Percentiles rank a stretch among this genome's conserved stretches.
Conservation (phyloP, 352 stramenopile species). For the Globisporangium heterothallicum region DNA sequence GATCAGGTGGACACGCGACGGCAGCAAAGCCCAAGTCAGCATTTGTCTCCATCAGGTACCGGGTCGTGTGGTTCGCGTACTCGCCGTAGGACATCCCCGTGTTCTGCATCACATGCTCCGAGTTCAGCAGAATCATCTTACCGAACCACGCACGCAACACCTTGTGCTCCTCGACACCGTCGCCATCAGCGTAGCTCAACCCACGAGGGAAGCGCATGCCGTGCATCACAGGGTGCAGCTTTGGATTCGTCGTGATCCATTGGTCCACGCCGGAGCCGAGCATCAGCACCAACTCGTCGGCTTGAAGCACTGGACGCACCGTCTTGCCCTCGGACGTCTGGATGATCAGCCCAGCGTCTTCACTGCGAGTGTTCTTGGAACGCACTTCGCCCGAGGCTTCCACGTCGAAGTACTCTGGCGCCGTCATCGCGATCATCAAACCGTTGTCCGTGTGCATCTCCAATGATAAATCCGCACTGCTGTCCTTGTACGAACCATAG, state of each 20-base stretch:
- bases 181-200: slow-evolving; percentile 28
- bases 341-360: slow-evolving; percentile 68
- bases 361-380: slow-evolving; percentile 34
- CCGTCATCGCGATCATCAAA: slow-evolving; percentile 66
- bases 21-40: slow-evolving; percentile 30
- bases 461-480: slow-evolving; percentile 44
- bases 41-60: slow-evolving; percentile 39
- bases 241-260: slow-evolving; percentile 57
- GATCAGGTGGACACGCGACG: slow-evolving; percentile 40
- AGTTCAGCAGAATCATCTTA: slow-evolving; percentile 55
- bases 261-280: slow-evolving; percentile 63
- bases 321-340: slow-evolving; percentile 43
- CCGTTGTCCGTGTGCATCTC: slow-evolving; percentile 78
- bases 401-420: slow-evolving; percentile 69
- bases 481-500: slow-evolving; percentile 14
- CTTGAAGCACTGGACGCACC: slow-evolving; percentile 52
- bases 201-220: slow-evolving; percentile 63
- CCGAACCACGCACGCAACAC: slow-evolving; percentile 61
- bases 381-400: slow-evolving; percentile 30
- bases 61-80: slow-evolving; percentile 47
- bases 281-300: slow-evolving; percentile 80
- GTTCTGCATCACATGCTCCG: slow-evolving; percentile 43
- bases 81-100: slow-evolving; percentile 48
- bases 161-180: slow-evolving; percentile 17
- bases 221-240: slow-evolving; percentile 59